A percentile compares a stretch with the other conserved stretches of the same genome.
Evolutionary conservation across 805 yeast species (phyloP).

Genomic region (Naumovozyma dairenensis): DNA sequence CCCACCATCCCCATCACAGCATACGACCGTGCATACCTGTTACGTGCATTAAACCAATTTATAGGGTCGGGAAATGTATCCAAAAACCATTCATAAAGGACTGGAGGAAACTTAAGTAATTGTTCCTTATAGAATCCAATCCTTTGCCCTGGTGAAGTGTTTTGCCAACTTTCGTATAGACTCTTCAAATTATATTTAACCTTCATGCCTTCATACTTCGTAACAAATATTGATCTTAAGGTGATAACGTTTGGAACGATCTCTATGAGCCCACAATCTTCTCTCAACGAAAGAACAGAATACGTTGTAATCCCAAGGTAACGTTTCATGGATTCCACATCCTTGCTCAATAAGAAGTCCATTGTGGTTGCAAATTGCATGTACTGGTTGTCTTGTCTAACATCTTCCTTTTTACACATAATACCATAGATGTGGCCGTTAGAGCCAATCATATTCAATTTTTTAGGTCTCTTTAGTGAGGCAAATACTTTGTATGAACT

Average conservation of each 20-base stretch:
- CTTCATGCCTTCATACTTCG: constrained; percentile 35
- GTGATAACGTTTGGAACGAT: constrained; percentile 75
- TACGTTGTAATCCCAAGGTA: constrained; percentile 65
- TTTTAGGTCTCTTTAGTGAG: constrained; percentile 82
- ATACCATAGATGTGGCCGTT: constrained; percentile 67
- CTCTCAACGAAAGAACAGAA: constrained; percentile 81
- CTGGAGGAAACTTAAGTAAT: constrained; percentile 44
- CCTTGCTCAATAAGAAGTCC: constrained; percentile 57
- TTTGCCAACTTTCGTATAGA: constrained; percentile 21
- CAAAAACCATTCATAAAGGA: constrained; percentile 77
- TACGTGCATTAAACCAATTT: constrained; percentile 75
- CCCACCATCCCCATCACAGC: constrained; percentile 99
- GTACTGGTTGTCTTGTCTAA: constrained; percentile 88
- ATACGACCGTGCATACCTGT: constrained; percentile 61
- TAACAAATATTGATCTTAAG: constrained; percentile 48
- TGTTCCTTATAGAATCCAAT: constrained; percentile 22
- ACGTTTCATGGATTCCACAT: constrained; percentile 65
- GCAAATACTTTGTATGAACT: constrained; percentile 59
- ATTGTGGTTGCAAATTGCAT: constrained; percentile 83
- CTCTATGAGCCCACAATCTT: constrained; percentile 82
- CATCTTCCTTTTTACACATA: constrained; percentile 83
- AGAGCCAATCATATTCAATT: constrained; percentile 64
- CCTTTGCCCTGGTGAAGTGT: constrained; percentile 16
- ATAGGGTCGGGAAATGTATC: constrained; percentile 85
- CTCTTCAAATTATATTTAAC: constrained; percentile 22